Evolutionary conservation across 257 asterid genomes (phyloP).

Genomic region (Parsonsia alboflavescens): DNA sequence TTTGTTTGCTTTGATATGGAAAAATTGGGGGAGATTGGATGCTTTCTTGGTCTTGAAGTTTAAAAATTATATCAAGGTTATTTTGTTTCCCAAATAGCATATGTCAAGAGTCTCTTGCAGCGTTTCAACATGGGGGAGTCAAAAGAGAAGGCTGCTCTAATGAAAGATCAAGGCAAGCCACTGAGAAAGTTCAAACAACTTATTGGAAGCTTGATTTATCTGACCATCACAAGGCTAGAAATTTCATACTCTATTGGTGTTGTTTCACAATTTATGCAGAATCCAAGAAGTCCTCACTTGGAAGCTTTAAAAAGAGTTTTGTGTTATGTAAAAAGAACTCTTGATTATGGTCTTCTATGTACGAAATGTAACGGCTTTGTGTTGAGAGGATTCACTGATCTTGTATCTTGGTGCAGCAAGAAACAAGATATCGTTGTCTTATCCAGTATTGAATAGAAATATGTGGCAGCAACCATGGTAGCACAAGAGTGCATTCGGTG

Average conservation of each 20-base stretch:
- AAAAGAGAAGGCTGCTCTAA: slow-evolving; percentile 20
- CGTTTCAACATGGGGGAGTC: slow-evolving; percentile 23
- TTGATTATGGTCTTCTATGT: slow-evolving; percentile 12
- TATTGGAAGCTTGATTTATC: slow-evolving; percentile 25
- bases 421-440: slow-evolving; percentile 6
- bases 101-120: slow-evolving; percentile 15
- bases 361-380: not conserved
- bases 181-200: slow-evolving; percentile 12
- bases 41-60: slow-evolving; percentile 13
- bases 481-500: slow-evolving; percentile 14
- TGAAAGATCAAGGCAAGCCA: slow-evolving; percentile 19
- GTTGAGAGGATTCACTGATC: slow-evolving; percentile 1
- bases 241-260: slow-evolving; percentile 22
- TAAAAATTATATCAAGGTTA: slow-evolving; percentile 5
- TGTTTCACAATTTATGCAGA: slow-evolving; percentile 23
- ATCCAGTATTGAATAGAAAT: not conserved
- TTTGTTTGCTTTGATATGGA: slow-evolving; percentile 18
- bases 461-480: too few species aligned
- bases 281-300: slow-evolving; percentile 8
- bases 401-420: slow-evolving; percentile 13
- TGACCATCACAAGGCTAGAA: slow-evolving; percentile 23
- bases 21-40: slow-evolving; percentile 12
- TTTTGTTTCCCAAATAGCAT: slow-evolving; percentile 18
- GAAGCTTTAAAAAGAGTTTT: slow-evolving; percentile 22
- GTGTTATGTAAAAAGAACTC: slow-evolving; percentile 5